These are phyloP conservation scores for Secale cereale DNA, from an alignment of 176 grass and related monocot genomes.

Conservation along the genomic window DNA sequence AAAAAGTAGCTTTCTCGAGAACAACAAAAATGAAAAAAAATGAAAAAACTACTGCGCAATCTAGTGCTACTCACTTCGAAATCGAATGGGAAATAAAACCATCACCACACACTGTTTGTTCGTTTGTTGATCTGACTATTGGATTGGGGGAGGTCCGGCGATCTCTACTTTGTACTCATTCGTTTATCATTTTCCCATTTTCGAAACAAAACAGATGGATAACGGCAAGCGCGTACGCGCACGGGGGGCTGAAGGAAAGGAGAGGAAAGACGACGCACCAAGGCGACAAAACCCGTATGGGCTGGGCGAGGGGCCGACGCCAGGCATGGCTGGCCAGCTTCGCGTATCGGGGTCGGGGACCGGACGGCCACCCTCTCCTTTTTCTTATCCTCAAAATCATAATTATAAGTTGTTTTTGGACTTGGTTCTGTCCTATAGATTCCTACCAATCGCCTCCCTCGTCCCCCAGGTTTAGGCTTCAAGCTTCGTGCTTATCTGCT, in stretches of 20 bases:
- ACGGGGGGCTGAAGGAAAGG: background rate
- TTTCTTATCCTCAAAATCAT: background rate
- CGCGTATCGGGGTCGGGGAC: slow-evolving; percentile 10
- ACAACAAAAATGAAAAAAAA: background rate
- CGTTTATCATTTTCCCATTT: background rate
- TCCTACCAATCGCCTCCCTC: slow-evolving; percentile 11
- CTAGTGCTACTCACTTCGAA: background rate
- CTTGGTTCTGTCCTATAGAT: slow-evolving; percentile 32
- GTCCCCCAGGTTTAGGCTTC: slow-evolving; percentile 3
- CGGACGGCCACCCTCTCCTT: background rate
- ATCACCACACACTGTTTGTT: background rate
- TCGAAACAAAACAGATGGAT: background rate
- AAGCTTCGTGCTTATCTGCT: slow-evolving; percentile 22
- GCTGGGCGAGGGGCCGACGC: background rate
- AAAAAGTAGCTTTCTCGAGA: too few relatives aligned
- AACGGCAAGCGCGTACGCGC: background rate
- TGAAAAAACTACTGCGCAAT: background rate
- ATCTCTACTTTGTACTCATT: background rate
- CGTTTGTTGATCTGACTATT: background rate
- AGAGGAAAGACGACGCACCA: slow-evolving; percentile 28
- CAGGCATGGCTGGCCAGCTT: background rate
- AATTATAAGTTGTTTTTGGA: slow-evolving; percentile 16
- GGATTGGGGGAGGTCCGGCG: background rate
- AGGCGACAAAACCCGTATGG: slow-evolving; percentile 48
- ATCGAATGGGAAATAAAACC: background rate